These are phyloP conservation scores for Penicillium alfredii DNA, from an alignment of 495 filamentous ascomycete species.

Conservation along the genomic window DNA sequence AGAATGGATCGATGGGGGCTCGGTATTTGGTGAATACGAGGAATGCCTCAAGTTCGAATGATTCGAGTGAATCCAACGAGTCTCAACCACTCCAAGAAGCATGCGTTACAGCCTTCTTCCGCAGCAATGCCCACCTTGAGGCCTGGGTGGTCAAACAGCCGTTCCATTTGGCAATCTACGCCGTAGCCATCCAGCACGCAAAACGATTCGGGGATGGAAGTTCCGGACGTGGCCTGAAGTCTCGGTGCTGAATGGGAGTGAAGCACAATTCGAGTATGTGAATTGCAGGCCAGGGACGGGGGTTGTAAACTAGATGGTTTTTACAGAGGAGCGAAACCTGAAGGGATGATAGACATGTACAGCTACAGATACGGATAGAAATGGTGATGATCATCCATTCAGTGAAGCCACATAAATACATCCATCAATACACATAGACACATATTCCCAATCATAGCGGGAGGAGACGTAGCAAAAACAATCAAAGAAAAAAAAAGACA, in stretches of 20 bases:
- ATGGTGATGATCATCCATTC: too few relatives aligned
- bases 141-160: constrained; percentile 16
- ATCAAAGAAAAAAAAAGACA: constrained; percentile 11
- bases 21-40: constrained; percentile 11
- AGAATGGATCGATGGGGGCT: constrained; percentile 9
- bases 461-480: too few relatives aligned
- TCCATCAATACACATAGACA: constrained; percentile 8
- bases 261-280: constrained; percentile 20
- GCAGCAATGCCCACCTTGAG: constrained; percentile 13
- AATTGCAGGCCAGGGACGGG: constrained; percentile 16
- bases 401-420: constrained; percentile 10
- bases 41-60: too few relatives aligned
- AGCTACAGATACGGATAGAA: too few relatives aligned
- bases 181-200: constrained; percentile 15
- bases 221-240: constrained; percentile 24
- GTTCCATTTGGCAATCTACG: constrained; percentile 18
- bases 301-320: neutral
- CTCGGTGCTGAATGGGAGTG: constrained; percentile 13
- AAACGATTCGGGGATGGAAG: constrained; percentile 12
- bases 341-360: too few relatives aligned
- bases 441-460: too few relatives aligned
- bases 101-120: constrained; percentile 19
- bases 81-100: constrained; percentile 16
- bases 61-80: too few relatives aligned
- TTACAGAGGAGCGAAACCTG: too few relatives aligned